These are phyloP conservation scores for Hygrophila difformis DNA, from an alignment of 257 asterid species.

Conservation along the genomic window DNA sequence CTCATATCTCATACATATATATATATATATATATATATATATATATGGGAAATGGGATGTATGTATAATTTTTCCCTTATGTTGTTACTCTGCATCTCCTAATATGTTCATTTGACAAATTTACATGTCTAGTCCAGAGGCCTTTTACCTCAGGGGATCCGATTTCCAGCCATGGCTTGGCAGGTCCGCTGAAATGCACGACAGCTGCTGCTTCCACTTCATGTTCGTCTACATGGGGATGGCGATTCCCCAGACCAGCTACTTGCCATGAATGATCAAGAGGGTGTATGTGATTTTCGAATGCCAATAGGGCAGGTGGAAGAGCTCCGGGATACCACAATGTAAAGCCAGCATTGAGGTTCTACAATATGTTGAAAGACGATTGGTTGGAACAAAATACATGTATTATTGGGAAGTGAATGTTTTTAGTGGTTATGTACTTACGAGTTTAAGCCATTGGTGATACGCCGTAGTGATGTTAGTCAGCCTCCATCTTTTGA, in stretches of 20 bases:
- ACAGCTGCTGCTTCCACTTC: conserved; percentile 46
- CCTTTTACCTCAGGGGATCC: conserved; percentile 44
- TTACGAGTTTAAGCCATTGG: conserved; percentile 82
- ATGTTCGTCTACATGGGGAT: conserved; percentile 19
- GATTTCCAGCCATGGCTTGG: conserved; percentile 87
- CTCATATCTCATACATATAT: no score
- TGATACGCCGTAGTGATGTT: conserved; percentile 61
- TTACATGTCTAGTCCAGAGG: conserved; percentile 62
- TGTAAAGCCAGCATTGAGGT: conserved; percentile 50
- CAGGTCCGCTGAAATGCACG: conserved; percentile 88
- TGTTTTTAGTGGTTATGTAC: conserved; percentile 21
- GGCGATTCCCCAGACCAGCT: conserved; percentile 60
- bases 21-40: conserved; percentile 6
- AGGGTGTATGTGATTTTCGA: conserved; percentile 55
- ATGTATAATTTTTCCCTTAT: no score
- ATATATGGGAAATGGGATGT: no score
- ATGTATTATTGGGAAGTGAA: background rate
- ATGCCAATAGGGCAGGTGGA: conserved; percentile 77
- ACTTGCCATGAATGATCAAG: conserved; percentile 68
- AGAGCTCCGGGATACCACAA: conserved; percentile 82
- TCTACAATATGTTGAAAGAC: conserved; percentile 29
- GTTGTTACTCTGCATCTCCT: conserved; percentile 46
- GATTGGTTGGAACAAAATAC: no score
- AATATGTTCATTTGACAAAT: conserved; percentile 50
- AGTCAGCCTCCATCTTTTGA: conserved; percentile 65